phyloP scores from a whole-genome alignment of 257 asterid genomes.

The Solanum etuberosum region DNA sequence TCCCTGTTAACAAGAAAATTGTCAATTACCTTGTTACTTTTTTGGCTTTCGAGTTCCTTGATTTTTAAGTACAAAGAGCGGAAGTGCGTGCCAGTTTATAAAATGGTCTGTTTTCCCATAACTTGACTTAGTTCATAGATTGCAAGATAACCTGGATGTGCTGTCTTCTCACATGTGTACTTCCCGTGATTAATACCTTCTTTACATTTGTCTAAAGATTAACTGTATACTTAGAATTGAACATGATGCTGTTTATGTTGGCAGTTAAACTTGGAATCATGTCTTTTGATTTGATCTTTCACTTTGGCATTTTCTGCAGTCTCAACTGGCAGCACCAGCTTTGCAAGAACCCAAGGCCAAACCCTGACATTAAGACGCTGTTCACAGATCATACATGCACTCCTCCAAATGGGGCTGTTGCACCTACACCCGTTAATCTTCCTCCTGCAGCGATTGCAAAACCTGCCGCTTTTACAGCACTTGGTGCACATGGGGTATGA shows the following conservation, averaged over 20 bases:
- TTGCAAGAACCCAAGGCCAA: constrained; percentile 90
- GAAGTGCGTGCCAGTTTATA: not conserved
- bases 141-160: not conserved
- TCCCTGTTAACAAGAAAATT: not conserved
- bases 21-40: not conserved
- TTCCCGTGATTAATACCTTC: not conserved
- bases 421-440: constrained; percentile 68
- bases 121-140: not conserved
- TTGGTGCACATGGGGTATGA: constrained; percentile 88
- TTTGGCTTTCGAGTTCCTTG: not conserved
- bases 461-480: constrained; percentile 60
- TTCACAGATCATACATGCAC: constrained; percentile 79
- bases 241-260: not conserved
- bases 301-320: constrained; percentile 29
- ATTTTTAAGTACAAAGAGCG: not conserved
- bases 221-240: not conserved
- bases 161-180: not conserved
- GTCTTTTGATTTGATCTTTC: not conserved
- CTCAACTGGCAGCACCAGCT: constrained; percentile 99
- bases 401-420: constrained; percentile 79
- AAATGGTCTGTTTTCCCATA: not conserved
- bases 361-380: constrained; percentile 92
- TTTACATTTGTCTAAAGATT: not conserved
- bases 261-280: not conserved
- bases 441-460: constrained; percentile 71